Base-by-base conservation (phyloP, 2,329 filamentous ascomycete genomes). In the Rhynchosporium agropyri region DNA sequence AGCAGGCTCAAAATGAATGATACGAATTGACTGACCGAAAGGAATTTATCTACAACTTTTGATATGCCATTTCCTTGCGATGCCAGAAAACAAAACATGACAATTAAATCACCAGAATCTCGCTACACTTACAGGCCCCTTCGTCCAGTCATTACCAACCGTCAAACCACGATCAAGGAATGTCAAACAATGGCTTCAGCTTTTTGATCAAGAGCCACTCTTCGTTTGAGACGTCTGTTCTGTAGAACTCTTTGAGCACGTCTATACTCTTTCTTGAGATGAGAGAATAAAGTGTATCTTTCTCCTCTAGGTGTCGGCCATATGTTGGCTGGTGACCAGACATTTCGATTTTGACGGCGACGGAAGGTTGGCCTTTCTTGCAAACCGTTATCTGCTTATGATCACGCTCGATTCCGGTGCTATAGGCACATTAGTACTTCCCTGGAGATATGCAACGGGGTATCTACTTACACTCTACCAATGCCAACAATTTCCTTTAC, bases 311-410 rank as follows among this genome's bases (percentile, higher is more conserved):
- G 67, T 99, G 95, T 65, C 95, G 90, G 63, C 95, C 95, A 75
- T 99, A 99, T 63, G 89, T 86, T 15, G 95, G 96, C 80, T 99
- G 95, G 76, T 94, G 91, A 63, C 88, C 80, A 60, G 92, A 94
- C 85, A 88, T 89, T 80, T 99, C 96, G 72, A 99, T 96, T 83
- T 99, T 99, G 81, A 99, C 83, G 26, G 95, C 95, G 9, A 99
- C 96, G 1, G 92, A 96, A n/a, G 96, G 95, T 74, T 96, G 91
- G 58, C 94, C 94, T 80, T 92, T 94, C 79, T 99, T 99, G 81
- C 92, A 96, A 63, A 97, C 83, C 9, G 83, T 85, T 69, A 99
- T 89, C 68, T 95, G 87, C 81, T 99, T 99, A 84, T 99, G 95
- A 70, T 99, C 96, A 75, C 96, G 89, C 78, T 99, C 94, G 74